These are phyloP conservation scores for Botryotinia narcissicola DNA, from an alignment of 2,329 filamentous ascomycete species.

Conservation along the genomic window DNA sequence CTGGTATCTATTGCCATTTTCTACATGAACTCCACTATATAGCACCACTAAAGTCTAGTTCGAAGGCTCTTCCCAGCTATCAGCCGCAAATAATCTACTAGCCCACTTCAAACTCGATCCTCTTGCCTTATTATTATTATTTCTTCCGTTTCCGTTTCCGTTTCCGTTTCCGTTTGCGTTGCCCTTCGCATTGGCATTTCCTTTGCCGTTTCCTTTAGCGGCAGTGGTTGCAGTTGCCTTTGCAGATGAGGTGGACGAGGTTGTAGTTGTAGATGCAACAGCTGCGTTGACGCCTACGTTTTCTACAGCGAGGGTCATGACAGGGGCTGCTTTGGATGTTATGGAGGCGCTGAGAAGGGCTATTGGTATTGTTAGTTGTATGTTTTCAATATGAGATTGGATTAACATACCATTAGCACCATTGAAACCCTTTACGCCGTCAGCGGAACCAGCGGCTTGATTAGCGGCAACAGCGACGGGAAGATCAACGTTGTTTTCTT, in stretches of 20 bases:
- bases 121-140: neutral
- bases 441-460: slow-evolving; percentile 42
- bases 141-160: neutral
- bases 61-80: slow-evolving; percentile 11
- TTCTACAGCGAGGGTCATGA: slow-evolving; percentile 10
- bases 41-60: neutral
- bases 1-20: neutral
- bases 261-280: neutral
- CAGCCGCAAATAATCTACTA: neutral
- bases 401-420: slow-evolving; percentile 33
- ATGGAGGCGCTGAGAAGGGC: slow-evolving; percentile 15
- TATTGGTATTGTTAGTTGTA: neutral
- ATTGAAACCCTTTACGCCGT: slow-evolving; percentile 38
- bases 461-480: slow-evolving; percentile 47
- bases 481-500: slow-evolving; percentile 52
- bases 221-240: neutral
- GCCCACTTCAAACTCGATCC: slow-evolving; percentile 1
- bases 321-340: slow-evolving; percentile 10
- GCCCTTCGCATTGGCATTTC: neutral
- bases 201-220: neutral
- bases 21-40: neutral
- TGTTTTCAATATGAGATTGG: neutral
- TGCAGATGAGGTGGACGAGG: neutral
- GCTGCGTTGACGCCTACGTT: neutral
- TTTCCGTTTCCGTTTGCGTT: neutral